phyloP scores from a whole-genome alignment of 192 early-diverging fungal species.

The Lunasporangiospora selenospora region DNA sequence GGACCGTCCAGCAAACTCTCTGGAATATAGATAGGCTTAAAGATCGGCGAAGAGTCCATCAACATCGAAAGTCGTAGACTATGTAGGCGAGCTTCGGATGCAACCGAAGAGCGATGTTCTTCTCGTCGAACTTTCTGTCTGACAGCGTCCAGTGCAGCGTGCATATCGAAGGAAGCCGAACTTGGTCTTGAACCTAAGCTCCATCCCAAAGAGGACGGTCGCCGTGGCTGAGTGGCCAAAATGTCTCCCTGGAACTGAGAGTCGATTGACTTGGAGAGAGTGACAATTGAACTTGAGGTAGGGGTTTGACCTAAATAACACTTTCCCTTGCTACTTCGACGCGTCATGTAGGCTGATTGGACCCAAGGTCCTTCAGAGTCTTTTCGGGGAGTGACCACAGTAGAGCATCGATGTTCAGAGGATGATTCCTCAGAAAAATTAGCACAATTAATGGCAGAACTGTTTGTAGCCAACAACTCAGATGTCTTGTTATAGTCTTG shows the following conservation, averaged over 20 bases:
- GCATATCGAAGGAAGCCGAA: neutral
- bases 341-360: slow-evolving; percentile 41
- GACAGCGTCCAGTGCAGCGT: too few relatives aligned
- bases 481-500: too few relatives aligned
- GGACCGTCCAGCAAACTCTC: slow-evolving; percentile 26
- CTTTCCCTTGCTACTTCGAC: slow-evolving; percentile 31
- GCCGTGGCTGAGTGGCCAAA: neutral
- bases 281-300: neutral
- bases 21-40: slow-evolving; percentile 21
- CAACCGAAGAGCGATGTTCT: neutral
- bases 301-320: slow-evolving; percentile 4
- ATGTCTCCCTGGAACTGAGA: neutral
- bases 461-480: too few relatives aligned
- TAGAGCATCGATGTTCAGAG: too few relatives aligned
- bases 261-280: neutral
- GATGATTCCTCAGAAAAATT: too few relatives aligned
- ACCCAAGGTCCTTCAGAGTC: slow-evolving; percentile 16
- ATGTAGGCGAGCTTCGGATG: neutral
- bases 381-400: too few relatives aligned
- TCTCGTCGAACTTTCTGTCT: too few relatives aligned
- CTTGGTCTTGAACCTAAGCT: neutral
- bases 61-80: neutral
- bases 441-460: too few relatives aligned
- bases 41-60: slow-evolving; percentile 1
- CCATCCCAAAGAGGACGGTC: slow-evolving; percentile 6